Percentiles rank a stretch among this genome's conserved stretches.
Evolutionary conservation across 1,139 yeast genomes (phyloP).

Genomic region (Taiozyma sp.): DNA sequence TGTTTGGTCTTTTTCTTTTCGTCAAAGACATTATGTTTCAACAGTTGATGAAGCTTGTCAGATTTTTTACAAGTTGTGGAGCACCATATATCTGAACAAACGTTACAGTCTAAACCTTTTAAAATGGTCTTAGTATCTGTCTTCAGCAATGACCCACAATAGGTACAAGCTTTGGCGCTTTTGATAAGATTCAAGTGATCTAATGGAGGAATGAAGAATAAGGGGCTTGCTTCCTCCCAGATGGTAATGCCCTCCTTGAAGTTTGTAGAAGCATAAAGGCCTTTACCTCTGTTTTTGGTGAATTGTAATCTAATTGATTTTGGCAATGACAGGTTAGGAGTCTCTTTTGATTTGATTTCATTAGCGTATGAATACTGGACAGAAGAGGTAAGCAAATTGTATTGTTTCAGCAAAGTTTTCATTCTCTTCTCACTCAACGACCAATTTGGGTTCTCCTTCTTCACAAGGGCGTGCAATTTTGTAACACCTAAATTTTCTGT

Average conservation of each 20-base stretch:
- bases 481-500: conserved; percentile 54
- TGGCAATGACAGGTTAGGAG: conserved; percentile 50
- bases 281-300: conserved; percentile 45
- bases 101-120: conserved; percentile 62
- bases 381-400: conserved; percentile 38
- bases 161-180: conserved; percentile 70
- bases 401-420: conserved; percentile 47
- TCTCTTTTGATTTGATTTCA: conserved; percentile 48
- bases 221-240: conserved; percentile 58
- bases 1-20: conserved; percentile 22
- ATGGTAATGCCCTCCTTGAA: conserved; percentile 48
- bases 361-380: conserved; percentile 44
- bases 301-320: conserved; percentile 37
- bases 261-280: conserved; percentile 39
- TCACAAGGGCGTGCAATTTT: conserved; percentile 50
- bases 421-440: conserved; percentile 55
- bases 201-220: conserved; percentile 67
- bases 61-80: conserved; percentile 53
- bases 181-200: conserved; percentile 61
- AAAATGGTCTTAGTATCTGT: conserved; percentile 32
- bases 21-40: conserved; percentile 47
- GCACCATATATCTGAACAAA: conserved; percentile 74
- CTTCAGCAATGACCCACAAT: conserved; percentile 64
- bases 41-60: conserved; percentile 47
- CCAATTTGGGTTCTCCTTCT: conserved; percentile 56